Evolutionary conservation across 441 rosid genomes (phyloP).

Genomic region (Macaranga tanarius): DNA sequence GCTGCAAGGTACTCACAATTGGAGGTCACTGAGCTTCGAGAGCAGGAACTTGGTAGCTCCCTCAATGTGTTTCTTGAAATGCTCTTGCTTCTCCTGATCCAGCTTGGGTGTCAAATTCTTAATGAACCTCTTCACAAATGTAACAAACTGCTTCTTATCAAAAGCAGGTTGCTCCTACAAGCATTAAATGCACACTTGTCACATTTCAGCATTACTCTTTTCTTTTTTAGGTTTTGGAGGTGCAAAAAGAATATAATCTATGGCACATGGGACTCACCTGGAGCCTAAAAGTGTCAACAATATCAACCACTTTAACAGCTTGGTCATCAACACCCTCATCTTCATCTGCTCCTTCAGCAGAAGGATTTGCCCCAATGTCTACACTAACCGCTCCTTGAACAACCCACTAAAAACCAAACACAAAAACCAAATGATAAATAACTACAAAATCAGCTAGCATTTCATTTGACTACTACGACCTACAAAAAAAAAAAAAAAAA

Average conservation of each 20-base stretch:
- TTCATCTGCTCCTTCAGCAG: slow-evolving; percentile 80
- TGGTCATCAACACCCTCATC: slow-evolving; percentile 95
- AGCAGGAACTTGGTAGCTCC: slow-evolving; percentile 88
- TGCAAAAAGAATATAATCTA: too few species aligned
- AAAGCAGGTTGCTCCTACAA: slow-evolving; percentile 92
- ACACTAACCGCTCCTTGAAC: slow-evolving; percentile 69
- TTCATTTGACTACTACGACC: not conserved
- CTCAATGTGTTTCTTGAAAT: slow-evolving; percentile 79
- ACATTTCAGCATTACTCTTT: not conserved
- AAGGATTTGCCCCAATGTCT: slow-evolving; percentile 95
- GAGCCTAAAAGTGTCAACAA: slow-evolving; percentile 95
- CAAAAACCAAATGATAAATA: not conserved
- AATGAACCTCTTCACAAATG: slow-evolving; percentile 67
- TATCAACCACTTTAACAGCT: slow-evolving; percentile 78
- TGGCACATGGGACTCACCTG: slow-evolving; percentile 50
- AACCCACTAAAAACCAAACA: slow-evolving; percentile 67
- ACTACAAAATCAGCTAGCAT: not conserved
- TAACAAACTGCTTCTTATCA: slow-evolving; percentile 80
- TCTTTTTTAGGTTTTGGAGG: too few species aligned
- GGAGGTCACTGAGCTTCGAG: slow-evolving; percentile 77
- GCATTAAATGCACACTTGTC: not conserved
- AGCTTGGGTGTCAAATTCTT: slow-evolving; percentile 70
- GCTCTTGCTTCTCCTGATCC: slow-evolving; percentile 48
- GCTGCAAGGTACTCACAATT: slow-evolving; percentile 57
- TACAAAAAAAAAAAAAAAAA: not conserved